Evolutionary conservation across 305 asterid genomes (phyloP).

Genomic region (Ruellia speciosa): DNA sequence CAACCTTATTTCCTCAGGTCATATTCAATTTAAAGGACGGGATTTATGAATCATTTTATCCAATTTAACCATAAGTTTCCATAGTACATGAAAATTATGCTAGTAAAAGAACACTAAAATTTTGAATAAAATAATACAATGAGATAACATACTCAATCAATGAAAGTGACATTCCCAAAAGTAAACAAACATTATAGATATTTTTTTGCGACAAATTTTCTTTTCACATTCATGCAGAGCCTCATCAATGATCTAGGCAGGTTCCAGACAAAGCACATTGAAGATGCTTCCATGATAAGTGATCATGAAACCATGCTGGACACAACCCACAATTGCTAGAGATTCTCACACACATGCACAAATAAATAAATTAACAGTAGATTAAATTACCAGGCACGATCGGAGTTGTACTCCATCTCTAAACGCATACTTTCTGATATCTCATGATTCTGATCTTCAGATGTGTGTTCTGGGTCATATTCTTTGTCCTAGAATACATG

Average conservation of each 20-base stretch:
- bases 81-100: too few relatives aligned
- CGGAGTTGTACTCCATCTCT: constrained; percentile 90
- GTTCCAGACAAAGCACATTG: background rate
- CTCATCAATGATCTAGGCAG: constrained; percentile 4
- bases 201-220: background rate
- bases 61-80: too few relatives aligned
- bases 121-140: too few relatives aligned
- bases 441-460: constrained; percentile 47
- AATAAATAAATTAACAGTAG: background rate
- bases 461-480: constrained; percentile 29
- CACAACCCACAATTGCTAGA: constrained; percentile 12
- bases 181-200: background rate
- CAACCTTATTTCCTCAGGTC: constrained; percentile 5
- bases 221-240: constrained; percentile 1
- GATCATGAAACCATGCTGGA: background rate
- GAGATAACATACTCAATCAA: background rate
- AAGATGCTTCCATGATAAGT: background rate
- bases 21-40: too few relatives aligned
- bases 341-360: background rate
- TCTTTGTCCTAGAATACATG: constrained; percentile 43
- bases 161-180: background rate
- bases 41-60: too few relatives aligned
- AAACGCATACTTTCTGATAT: constrained; percentile 69
- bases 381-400: constrained; percentile 79
- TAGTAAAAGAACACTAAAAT: too few relatives aligned